These are phyloP conservation scores for Camillea tinctor DNA, from an alignment of 2,329 filamentous ascomycete species.

Conservation along the genomic window DNA sequence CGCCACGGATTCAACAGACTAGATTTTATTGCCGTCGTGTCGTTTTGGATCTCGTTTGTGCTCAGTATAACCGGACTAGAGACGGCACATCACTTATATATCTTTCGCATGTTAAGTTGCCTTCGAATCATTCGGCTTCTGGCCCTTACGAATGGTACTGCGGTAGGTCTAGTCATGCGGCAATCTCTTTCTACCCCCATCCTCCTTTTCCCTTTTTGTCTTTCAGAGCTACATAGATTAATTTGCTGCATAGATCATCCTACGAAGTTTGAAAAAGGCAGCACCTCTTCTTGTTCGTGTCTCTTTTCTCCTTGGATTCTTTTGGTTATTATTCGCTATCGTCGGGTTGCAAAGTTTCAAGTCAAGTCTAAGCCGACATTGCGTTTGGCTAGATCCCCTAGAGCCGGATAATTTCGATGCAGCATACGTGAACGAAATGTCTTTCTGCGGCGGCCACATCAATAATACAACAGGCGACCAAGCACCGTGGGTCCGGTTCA, in stretches of 20 bases:
- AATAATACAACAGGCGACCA: conserved; percentile 55
- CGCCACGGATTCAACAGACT: conserved; percentile 94
- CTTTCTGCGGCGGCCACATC: conserved; percentile 86
- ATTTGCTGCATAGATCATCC: conserved; percentile 65
- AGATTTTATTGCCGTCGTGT: conserved; percentile 91
- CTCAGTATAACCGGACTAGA: conserved; percentile 71
- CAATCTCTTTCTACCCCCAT: not conserved
- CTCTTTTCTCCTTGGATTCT: conserved; percentile 91
- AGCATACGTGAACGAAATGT: conserved; percentile 62
- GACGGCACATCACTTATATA: conserved; percentile 68
- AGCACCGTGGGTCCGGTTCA: conserved; percentile 65
- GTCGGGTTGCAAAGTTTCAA: conserved; percentile 97
- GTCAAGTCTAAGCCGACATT: conserved; percentile 73
- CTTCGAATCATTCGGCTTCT: conserved; percentile 89
- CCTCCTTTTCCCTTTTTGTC: not conserved
- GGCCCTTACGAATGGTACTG: conserved; percentile 87
- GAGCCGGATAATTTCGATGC: conserved; percentile 53
- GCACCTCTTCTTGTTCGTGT: conserved; percentile 89
- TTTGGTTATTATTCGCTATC: conserved; percentile 96
- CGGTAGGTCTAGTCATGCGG: conserved; percentile 53
- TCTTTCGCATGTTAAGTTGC: conserved; percentile 96
- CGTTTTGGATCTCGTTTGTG: conserved; percentile 88
- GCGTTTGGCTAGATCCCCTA: conserved; percentile 70
- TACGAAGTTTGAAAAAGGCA: conserved; percentile 92
- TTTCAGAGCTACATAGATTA: conserved; percentile 15